These are phyloP conservation scores for Chimonanthus salicifolius DNA, from an alignment of 164 flowering plant genomes.

Conservation along the genomic window DNA sequence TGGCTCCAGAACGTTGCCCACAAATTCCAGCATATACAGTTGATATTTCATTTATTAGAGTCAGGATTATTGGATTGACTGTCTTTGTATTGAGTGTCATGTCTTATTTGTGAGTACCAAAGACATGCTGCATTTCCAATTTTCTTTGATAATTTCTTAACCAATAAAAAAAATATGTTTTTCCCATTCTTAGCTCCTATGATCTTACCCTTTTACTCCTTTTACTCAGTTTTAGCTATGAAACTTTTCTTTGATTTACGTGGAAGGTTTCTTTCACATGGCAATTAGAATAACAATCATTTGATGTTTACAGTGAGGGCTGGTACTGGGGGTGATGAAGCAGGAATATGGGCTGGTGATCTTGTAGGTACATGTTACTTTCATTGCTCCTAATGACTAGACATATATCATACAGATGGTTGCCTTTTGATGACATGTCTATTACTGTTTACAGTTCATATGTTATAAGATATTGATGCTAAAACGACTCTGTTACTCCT, in stretches of 20 bases:
- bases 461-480: too few species aligned
- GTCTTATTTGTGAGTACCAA: background rate
- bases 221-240: background rate
- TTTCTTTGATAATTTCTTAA: background rate
- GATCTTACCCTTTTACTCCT: background rate
- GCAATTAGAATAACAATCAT: background rate
- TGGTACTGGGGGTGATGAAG: constrained; percentile 99
- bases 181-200: background rate
- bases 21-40: too few species aligned
- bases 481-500: too few species aligned
- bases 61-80: background rate
- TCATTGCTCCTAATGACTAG: constrained; percentile 13
- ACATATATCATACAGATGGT: background rate
- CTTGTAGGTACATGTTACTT: constrained; percentile 96
- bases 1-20: too few species aligned
- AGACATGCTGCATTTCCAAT: background rate
- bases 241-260: background rate
- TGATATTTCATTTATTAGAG: background rate
- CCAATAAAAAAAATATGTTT: too few species aligned
- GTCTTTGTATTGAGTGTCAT: background rate
- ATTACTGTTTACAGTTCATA: too few species aligned
- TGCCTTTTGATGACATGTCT: too few species aligned
- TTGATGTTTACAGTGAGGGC: constrained; percentile 71
- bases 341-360: constrained; percentile 99
- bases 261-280: background rate